These are phyloP conservation scores for Zygosaccharomyces sapae DNA, from an alignment of 1,139 yeast species.

Conservation along the genomic window DNA sequence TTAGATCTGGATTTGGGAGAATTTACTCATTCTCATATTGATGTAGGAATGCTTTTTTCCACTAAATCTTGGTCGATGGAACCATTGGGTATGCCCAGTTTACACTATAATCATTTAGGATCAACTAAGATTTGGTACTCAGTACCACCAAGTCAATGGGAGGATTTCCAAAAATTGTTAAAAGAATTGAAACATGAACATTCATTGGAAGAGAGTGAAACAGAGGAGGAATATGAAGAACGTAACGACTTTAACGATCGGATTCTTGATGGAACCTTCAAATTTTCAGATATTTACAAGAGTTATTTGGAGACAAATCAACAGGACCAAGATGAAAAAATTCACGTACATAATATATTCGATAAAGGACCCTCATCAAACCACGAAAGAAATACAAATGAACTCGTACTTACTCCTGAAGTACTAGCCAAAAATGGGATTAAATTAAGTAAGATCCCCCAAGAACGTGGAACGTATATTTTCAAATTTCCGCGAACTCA, in stretches of 20 bases:
- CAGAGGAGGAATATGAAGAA: conserved; percentile 6
- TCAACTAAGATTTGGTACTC: conserved; percentile 75
- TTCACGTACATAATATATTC: background rate
- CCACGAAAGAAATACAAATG: background rate
- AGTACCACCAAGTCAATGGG: conserved; percentile 64
- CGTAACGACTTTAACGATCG: conserved; percentile 12
- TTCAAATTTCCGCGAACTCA: conserved; percentile 55
- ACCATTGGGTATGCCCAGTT: conserved; percentile 67
- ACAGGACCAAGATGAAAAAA: conserved; percentile 8
- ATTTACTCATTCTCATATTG: conserved; percentile 47
- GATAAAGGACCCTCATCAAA: background rate
- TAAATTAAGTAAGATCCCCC: conserved; percentile 44
- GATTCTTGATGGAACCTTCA: conserved; percentile 7
- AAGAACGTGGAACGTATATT: conserved; percentile 58
- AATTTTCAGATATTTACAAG: conserved; percentile 22
- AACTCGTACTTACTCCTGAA: conserved; percentile 42
- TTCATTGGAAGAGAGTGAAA: no score
- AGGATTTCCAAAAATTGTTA: conserved; percentile 53
- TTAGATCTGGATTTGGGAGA: conserved; percentile 43
- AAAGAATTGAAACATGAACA: conserved; percentile 23
- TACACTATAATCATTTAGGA: conserved; percentile 68
- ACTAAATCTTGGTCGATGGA: conserved; percentile 71
- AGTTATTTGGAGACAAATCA: conserved; percentile 25
- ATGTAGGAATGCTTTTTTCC: conserved; percentile 65
- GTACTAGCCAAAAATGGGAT: conserved; percentile 47